Base-by-base conservation (phyloP, 305 asterid genomes). In the Plantago rigida region DNA sequence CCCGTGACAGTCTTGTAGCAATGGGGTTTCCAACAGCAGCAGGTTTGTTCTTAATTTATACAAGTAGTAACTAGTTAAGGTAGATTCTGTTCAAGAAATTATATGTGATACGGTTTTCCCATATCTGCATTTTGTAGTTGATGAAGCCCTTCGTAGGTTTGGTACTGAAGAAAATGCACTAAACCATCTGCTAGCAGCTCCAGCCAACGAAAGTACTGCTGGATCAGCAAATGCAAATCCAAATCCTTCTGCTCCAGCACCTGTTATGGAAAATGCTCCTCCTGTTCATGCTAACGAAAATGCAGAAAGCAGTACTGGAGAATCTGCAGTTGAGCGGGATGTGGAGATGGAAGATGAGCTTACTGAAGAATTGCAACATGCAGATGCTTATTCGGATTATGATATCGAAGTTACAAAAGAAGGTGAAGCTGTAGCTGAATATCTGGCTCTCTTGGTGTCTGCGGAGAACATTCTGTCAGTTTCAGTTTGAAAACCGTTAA, bases 371-470 rank as follows among this genome's bases (percentile, higher is more conserved):
- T 66, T 92, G 77, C 80, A 75, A 3, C 70, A 70, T 15, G 75
- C 84, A 14, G 95, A 92, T 74, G 87, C 91, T 45, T 89, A 77
- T 68, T 83, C 95, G 0, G 96, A 88, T 72, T 92, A 88, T 29
- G 95, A 92, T 72, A 79, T 88, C 13, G 91, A 88, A 47, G 82
- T 88, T 36, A 75, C 78, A 0, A 80, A 78, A 74, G 95, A 88
- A 84, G 96, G 96, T 52, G 96, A 92, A 80, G 94, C 96, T 50
- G 82, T 92, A 50, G 68, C 60, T 1, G 89, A 88, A 78, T 92
- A 88, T 60, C 55, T 92, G 66, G 85, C 93, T 66, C 56, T 83
- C 72, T 71, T 87, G 7, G 67, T 19, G 60, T 64, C 84, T 54
- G 77, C 75, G 44, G 63, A 63, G 60, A 60, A 53, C 17, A 65